Conservation (phyloP, 306 rosid species). For the Arachis stenosperma region DNA sequence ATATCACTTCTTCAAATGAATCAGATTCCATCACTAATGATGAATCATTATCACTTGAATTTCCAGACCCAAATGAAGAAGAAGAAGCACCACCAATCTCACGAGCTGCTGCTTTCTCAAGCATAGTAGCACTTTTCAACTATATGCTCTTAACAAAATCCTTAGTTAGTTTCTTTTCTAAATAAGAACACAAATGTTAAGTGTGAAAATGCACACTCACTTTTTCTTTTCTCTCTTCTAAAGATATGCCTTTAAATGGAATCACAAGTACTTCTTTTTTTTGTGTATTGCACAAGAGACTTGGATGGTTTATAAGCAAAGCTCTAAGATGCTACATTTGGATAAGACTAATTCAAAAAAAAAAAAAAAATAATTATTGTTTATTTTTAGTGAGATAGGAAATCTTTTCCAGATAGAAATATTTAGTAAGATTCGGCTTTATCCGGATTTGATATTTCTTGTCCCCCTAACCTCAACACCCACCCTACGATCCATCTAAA, state of each 20-base stretch:
- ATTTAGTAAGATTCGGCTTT: constrained; percentile 43
- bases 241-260: constrained; percentile 28
- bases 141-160: too few species aligned
- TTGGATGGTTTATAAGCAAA: constrained; percentile 39
- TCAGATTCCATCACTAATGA: constrained; percentile 5
- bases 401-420: constrained; percentile 1
- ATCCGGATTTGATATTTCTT: constrained; percentile 36
- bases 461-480: constrained; percentile 28
- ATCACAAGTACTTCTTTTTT: background rate
- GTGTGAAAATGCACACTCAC: background rate
- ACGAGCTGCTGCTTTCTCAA: background rate
- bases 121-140: background rate
- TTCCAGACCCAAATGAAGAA: background rate
- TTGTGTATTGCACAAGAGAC: background rate
- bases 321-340: background rate
- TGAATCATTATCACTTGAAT: background rate
- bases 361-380: background rate
- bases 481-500: background rate
- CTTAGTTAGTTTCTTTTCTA: background rate
- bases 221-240: background rate
- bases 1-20: constrained; percentile 40
- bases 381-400: background rate
- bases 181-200: background rate
- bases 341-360: constrained; percentile 37
- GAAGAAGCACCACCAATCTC: constrained; percentile 14